A percentile compares a stretch with the other conserved stretches of the same genome.
phyloP scores from a whole-genome alignment of 2,329 filamentous ascomycete species.

The Verticillium nonalfalfae region DNA sequence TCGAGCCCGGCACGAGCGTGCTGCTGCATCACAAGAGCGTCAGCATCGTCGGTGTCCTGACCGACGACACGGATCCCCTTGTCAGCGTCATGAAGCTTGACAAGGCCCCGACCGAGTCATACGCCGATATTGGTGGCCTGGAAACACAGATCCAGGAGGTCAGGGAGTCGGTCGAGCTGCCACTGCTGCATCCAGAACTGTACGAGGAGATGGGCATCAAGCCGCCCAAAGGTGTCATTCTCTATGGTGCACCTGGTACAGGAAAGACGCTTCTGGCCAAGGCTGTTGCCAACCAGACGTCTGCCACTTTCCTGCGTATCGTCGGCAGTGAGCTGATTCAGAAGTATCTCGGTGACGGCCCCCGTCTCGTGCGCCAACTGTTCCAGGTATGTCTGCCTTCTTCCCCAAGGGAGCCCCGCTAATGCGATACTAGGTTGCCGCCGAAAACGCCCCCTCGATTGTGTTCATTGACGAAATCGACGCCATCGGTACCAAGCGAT shows the following conservation, averaged over 20 bases:
- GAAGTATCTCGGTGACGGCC: slow-evolving; percentile 96
- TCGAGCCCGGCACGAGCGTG: slow-evolving; percentile 94
- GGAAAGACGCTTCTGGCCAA: slow-evolving; percentile 98
- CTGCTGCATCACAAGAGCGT: slow-evolving; percentile 96
- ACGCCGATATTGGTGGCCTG: slow-evolving; percentile 95
- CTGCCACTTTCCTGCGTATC: slow-evolving; percentile 95
- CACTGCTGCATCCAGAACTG: slow-evolving; percentile 88
- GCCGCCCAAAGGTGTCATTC: slow-evolving; percentile 97
- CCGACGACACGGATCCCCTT: slow-evolving; percentile 89
- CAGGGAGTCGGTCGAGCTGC: slow-evolving; percentile 91
- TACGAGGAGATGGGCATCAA: slow-evolving; percentile 99
- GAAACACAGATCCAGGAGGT: slow-evolving; percentile 97
- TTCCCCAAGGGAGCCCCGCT: slow-evolving; percentile 1
- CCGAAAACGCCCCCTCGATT: slow-evolving; percentile 92
- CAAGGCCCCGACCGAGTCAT: slow-evolving; percentile 96
- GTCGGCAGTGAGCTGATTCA: slow-evolving; percentile 98
- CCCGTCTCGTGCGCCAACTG: slow-evolving; percentile 88
- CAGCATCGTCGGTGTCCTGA: slow-evolving; percentile 94
- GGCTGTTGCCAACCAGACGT: slow-evolving; percentile 96
- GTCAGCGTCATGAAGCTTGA: slow-evolving; percentile 99
- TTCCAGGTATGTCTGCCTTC: slow-evolving; percentile 58
- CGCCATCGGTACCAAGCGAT: slow-evolving; percentile 97
- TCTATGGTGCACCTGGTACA: slow-evolving; percentile 93
- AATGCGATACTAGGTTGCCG: slow-evolving; percentile 59
- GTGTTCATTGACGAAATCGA: slow-evolving; percentile 99